Conservation (phyloP, 306 rosid species). For the Vigna angularis region DNA sequence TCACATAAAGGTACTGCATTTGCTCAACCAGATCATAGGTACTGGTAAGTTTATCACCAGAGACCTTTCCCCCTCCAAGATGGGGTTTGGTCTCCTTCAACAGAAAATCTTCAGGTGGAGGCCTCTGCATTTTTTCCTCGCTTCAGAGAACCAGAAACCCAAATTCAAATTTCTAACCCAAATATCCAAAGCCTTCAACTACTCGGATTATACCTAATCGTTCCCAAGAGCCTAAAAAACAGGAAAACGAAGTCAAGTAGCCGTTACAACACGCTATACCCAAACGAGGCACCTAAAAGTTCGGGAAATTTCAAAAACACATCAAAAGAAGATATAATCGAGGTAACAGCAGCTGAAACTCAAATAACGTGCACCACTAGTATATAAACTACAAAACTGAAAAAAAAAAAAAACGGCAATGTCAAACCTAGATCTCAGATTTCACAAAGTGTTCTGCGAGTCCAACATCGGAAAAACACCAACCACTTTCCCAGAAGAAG, state of each 20-base stretch:
- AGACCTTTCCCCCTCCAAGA: slow-evolving; percentile 87
- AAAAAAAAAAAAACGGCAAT: slow-evolving; percentile 18
- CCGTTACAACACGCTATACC: slow-evolving; percentile 50
- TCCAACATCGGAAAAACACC: slow-evolving; percentile 32
- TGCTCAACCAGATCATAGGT: slow-evolving; percentile 99
- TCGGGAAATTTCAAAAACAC: slow-evolving; percentile 48
- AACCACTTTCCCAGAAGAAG: slow-evolving; percentile 43
- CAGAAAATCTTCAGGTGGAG: slow-evolving; percentile 85
- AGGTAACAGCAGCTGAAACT: slow-evolving; percentile 37
- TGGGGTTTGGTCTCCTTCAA: slow-evolving; percentile 96
- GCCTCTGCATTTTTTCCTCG: slow-evolving; percentile 81
- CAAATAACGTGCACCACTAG: background rate
- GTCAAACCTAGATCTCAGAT: slow-evolving; percentile 56
- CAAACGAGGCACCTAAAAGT: slow-evolving; percentile 50
- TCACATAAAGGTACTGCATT: slow-evolving; percentile 96
- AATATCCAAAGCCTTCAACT: slow-evolving; percentile 30
- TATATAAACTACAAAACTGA: background rate
- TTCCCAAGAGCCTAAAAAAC: slow-evolving; percentile 59
- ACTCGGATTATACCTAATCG: slow-evolving; percentile 43
- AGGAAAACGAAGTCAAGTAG: slow-evolving; percentile 58
- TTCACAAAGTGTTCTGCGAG: slow-evolving; percentile 27
- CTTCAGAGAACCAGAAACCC: slow-evolving; percentile 39
- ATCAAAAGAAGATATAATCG: slow-evolving; percentile 16
- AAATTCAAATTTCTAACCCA: slow-evolving; percentile 28
- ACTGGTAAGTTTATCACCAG: slow-evolving; percentile 87